phyloP scores from a whole-genome alignment of 2,329 filamentous ascomycete genomes.

The Tothia fuscella region DNA sequence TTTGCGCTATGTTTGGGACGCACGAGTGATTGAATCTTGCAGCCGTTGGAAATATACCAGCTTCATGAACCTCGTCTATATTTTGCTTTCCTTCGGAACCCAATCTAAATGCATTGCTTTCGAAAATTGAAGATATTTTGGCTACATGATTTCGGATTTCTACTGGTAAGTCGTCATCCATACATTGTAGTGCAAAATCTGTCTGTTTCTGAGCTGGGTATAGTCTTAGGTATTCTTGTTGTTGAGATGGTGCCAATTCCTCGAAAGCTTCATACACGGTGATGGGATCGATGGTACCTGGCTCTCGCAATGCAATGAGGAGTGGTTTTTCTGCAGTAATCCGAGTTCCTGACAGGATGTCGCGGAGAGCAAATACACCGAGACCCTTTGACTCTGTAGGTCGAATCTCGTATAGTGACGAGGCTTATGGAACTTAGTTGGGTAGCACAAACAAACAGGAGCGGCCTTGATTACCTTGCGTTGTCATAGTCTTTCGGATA shows the following conservation, averaged over 20 bases:
- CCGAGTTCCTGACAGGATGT: constrained; percentile 25
- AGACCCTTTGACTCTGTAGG: constrained; percentile 28
- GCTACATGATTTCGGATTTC: constrained; percentile 4
- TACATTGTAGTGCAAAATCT: constrained; percentile 4
- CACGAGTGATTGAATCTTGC: constrained; percentile 9
- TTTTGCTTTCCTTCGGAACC: background rate
- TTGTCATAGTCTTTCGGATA: too few species aligned
- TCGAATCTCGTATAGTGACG: constrained; percentile 3
- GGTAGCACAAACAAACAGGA: too few species aligned
- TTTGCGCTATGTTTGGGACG: constrained; percentile 7
- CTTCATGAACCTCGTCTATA: constrained; percentile 6
- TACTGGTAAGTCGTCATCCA: constrained; percentile 7
- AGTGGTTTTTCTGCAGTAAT: constrained; percentile 16
- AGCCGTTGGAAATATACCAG: constrained; percentile 7
- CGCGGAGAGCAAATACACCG: constrained; percentile 28
- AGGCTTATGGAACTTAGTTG: too few species aligned
- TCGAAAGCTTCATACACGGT: constrained; percentile 8
- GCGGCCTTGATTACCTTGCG: too few species aligned
- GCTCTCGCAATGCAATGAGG: constrained; percentile 4
- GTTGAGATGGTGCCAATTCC: background rate
- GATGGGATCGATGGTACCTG: constrained; percentile 7
- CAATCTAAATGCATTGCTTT: constrained; percentile 7
- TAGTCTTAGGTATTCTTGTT: constrained; percentile 2
- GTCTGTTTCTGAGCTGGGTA: constrained; percentile 5
- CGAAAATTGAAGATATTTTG: constrained; percentile 2